Evolutionary conservation across 345 rosid genomes (phyloP), one percentile per base, ranked within the genome.

Genomic region (Linum lewisii): DNA sequence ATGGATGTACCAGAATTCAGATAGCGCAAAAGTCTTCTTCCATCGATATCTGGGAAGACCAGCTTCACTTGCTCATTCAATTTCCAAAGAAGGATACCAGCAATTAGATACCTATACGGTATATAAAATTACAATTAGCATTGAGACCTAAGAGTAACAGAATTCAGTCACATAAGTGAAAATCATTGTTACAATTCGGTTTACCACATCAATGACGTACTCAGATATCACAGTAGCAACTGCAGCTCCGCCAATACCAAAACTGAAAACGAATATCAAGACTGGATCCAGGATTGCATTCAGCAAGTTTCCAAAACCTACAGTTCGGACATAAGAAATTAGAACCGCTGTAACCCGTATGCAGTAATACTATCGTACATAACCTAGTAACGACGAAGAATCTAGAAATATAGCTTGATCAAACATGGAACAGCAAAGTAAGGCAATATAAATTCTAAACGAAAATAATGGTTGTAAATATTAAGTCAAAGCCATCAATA

Each of bases 161-260:
- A 57, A 44, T 54, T 51, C 45, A 69, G 56, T 34, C 49, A 32
- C 26, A 50, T 44, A 51, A 19, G 51, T 58, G 63, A 63, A 68
- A 56, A 52, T 37, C 52, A 68, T 61, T 21, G 44, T 51, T 26
- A 69, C 45, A 50, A 66, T 63, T 37, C 63, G 72, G 65, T 82
- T 87, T 86, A 88, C 90, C 90, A 79, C 81, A 86, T 62, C 70
- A 66, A 44, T 63, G 73, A 88, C 97, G 21, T 92, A 92, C 97
- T 92, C 98, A 81, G 98, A 88, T 67, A 82, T 86, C 84, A 92
- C 95, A 3, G 95, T 84, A 66, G 98, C 77, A 71, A 79, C 69
- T 57, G 97, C 98, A 68, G 94, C 94, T 69, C 97, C 98, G 54
- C 81, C 73, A 68, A 86, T 72, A 58, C 97, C 94, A 62, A 88